A percentile compares a stretch with the other conserved stretches of the same genome.
Evolutionary conservation across 176 grass and related monocot species (phyloP).

Genomic region (Bothriochloa decipiens): DNA sequence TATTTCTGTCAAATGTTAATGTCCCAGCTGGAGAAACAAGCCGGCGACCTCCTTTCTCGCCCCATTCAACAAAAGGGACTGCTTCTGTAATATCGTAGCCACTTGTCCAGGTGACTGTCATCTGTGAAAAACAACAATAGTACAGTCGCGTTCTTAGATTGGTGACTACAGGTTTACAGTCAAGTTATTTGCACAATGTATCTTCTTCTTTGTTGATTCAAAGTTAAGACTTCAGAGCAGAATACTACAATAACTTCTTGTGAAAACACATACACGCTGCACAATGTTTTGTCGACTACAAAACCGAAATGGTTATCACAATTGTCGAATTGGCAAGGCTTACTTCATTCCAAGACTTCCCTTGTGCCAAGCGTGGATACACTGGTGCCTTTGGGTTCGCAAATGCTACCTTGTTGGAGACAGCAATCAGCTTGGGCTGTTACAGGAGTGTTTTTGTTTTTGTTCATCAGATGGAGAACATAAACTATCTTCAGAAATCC

Average conservation of each 20-base stretch:
- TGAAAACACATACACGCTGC: not conserved
- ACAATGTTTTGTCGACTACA: not conserved
- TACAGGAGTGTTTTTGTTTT: not conserved
- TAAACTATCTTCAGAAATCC: not conserved
- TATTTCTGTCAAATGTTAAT: conserved; percentile 74
- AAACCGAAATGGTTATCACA: not conserved
- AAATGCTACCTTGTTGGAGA: conserved; percentile 67
- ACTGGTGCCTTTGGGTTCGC: conserved; percentile 79
- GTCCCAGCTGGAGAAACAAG: conserved; percentile 76
- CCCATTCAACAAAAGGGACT: conserved; percentile 86
- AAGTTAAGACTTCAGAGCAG: not conserved
- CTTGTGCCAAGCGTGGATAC: conserved; percentile 73
- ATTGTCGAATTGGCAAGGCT: conserved; percentile 19
- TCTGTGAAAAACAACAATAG: conserved; percentile 36
- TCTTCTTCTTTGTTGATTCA: not conserved
- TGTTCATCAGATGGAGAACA: conserved; percentile 5
- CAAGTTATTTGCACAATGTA: not conserved
- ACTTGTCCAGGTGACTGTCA: conserved; percentile 92
- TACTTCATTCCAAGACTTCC: conserved; percentile 86
- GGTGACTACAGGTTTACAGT: not conserved
- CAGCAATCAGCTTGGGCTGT: conserved; percentile 72
- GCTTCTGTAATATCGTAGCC: conserved; percentile 73
- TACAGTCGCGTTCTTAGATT: conserved; percentile 37
- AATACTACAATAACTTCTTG: not conserved
- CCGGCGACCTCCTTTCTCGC: conserved; percentile 37